phyloP scores from a whole-genome alignment of 208 protist genomes.

The Phytomonas serpens region DNA sequence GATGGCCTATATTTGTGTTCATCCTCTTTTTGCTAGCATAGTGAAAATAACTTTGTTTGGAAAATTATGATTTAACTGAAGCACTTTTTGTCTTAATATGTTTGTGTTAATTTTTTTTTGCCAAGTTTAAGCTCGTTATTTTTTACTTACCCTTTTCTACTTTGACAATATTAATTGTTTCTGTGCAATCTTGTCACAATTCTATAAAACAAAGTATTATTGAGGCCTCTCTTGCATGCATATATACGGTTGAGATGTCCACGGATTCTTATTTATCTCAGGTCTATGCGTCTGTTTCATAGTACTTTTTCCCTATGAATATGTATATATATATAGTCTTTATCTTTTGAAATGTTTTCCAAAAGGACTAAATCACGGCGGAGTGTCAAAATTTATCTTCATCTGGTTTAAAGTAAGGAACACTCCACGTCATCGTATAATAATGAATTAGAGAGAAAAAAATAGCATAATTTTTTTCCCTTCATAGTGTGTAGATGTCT shows the following conservation, averaged over 20 bases:
- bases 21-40: neutral
- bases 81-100: neutral
- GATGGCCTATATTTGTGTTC: neutral
- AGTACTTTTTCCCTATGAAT: neutral
- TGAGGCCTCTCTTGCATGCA: neutral
- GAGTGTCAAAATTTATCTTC: neutral
- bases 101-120: neutral
- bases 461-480: constrained; percentile 6
- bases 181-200: neutral
- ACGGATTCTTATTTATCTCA: neutral
- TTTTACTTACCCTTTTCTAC: neutral
- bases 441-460: neutral
- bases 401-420: neutral
- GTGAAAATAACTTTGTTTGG: neutral
- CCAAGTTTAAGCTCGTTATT: neutral
- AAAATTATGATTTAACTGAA: neutral
- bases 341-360: neutral
- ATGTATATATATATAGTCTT: neutral
- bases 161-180: neutral
- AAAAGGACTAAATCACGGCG: neutral
- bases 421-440: neutral
- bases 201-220: neutral
- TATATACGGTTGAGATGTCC: neutral
- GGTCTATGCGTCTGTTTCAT: neutral
- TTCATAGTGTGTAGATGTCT: constrained; percentile 1